Conservation (phyloP, 2,329 filamentous ascomycete species). For the Penicillium sp. region DNA sequence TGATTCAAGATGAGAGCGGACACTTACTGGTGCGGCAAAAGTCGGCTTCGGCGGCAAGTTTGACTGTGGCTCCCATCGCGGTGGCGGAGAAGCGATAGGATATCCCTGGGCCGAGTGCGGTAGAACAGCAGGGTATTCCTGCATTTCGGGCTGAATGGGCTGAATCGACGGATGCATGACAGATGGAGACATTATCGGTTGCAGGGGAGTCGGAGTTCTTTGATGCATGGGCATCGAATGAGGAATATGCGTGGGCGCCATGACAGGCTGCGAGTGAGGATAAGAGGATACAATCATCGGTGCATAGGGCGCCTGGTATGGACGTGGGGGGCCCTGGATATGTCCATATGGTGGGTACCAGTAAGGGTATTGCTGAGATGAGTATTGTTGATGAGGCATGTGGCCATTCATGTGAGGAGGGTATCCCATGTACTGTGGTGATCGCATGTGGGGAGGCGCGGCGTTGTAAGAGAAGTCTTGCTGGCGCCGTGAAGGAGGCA, state of each 20-base stretch:
- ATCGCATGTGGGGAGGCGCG: constrained; percentile 52
- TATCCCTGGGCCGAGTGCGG: constrained; percentile 27
- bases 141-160: constrained; percentile 30
- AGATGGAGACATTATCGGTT: constrained; percentile 36
- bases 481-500: constrained; percentile 48
- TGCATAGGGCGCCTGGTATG: constrained; percentile 39
- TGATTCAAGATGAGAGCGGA: neutral
- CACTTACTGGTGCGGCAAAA: constrained; percentile 51
- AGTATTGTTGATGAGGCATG: constrained; percentile 45
- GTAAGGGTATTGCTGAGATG: constrained; percentile 46
- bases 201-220: constrained; percentile 38
- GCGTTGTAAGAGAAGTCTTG: constrained; percentile 46
- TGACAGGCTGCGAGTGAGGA: constrained; percentile 41
- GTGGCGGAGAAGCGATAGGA: constrained; percentile 36
- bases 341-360: constrained; percentile 47
- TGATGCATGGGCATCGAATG: constrained; percentile 38
- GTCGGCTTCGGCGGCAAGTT: constrained; percentile 31
- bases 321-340: constrained; percentile 42
- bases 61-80: constrained; percentile 25
- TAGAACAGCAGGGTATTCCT: constrained; percentile 26
- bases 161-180: constrained; percentile 28
- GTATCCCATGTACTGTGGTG: constrained; percentile 59
- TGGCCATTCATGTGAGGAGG: constrained; percentile 59
- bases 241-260: constrained; percentile 39
- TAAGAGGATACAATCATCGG: constrained; percentile 47